Conservation (phyloP, 306 rosid species). For the Trichosanthes cucumerina region DNA sequence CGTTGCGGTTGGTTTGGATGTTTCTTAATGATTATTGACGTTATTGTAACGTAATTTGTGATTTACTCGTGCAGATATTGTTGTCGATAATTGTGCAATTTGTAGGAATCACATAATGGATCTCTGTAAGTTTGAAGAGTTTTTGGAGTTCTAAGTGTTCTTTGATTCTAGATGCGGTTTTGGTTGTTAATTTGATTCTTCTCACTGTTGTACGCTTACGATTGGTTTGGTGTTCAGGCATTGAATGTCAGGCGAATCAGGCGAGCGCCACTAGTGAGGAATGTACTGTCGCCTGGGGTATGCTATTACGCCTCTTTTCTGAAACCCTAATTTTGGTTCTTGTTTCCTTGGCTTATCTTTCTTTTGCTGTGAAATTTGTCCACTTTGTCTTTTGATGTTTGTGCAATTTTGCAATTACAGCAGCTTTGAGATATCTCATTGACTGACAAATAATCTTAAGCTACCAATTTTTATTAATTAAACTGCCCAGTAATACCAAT, state of each 20-base stretch:
- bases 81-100: constrained; percentile 90
- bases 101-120: constrained; percentile 97
- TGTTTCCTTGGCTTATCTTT: neutral
- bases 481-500: neutral
- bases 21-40: neutral
- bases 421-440: neutral
- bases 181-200: neutral
- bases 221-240: constrained; percentile 34
- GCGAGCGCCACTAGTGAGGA: constrained; percentile 95
- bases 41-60: neutral
- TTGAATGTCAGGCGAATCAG: constrained; percentile 95
- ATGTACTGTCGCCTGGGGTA: constrained; percentile 98
- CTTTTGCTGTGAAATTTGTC: neutral
- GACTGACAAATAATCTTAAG: neutral
- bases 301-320: constrained; percentile 13
- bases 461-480: neutral
- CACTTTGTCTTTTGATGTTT: neutral
- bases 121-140: constrained; percentile 43
- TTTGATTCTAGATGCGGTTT: neutral
- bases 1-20: neutral
- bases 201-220: neutral
- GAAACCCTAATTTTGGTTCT: neutral
- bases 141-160: neutral
- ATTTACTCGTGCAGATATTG: constrained; percentile 46
- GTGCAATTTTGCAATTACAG: neutral